Evolutionary conservation across 805 yeast genomes (phyloP).

Genomic region (Dipodascus albidus): DNA sequence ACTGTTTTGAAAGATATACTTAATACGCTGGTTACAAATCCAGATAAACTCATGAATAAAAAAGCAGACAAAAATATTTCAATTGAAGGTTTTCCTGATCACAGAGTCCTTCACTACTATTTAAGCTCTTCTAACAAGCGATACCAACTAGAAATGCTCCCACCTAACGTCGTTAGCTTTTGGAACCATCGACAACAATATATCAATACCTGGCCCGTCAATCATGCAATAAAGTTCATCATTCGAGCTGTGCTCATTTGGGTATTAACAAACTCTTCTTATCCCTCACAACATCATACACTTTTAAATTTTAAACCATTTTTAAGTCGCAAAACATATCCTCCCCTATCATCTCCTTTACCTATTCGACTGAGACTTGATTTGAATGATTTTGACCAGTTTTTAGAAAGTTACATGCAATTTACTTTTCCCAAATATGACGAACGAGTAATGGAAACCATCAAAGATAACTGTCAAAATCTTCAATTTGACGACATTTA

Average conservation of each 20-base stretch:
- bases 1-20: neutral
- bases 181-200: neutral
- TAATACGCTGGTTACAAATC: neutral
- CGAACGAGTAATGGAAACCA: neutral
- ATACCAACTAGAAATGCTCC: neutral
- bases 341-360: neutral
- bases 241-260: neutral
- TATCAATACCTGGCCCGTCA: neutral
- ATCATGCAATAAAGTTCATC: neutral
- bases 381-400: neutral
- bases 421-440: neutral
- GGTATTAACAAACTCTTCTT: neutral
- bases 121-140: neutral
- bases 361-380: neutral
- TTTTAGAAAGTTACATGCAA: neutral
- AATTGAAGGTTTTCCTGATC: neutral
- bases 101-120: neutral
- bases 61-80: neutral
- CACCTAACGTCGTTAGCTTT: neutral
- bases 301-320: neutral
- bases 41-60: neutral
- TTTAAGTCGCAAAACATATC: neutral
- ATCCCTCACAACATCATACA: neutral
- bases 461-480: neutral
- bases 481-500: neutral